Evolutionary conservation across 192 early-diverging fungal genomes (phyloP).

Genomic region (Backusella tuberculispora): DNA sequence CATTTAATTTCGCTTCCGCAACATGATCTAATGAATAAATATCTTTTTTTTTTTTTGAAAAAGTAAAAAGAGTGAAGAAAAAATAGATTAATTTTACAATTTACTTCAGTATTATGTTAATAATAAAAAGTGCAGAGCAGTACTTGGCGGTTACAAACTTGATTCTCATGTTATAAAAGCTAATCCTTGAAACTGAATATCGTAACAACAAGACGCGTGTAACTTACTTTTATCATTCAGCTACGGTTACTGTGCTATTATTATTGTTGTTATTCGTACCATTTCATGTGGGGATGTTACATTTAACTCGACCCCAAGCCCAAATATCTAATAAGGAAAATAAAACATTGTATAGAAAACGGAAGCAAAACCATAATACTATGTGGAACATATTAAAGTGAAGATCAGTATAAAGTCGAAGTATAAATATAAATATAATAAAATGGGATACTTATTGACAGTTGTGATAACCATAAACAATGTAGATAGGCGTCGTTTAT

Average conservation of each 20-base stretch:
- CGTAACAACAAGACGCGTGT: background rate
- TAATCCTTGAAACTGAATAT: background rate
- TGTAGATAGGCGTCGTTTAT: background rate
- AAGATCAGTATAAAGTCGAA: background rate
- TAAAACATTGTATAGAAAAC: background rate
- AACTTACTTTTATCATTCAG: background rate
- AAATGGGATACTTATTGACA: background rate
- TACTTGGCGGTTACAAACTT: background rate
- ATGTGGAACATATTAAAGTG: background rate
- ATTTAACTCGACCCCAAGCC: background rate
- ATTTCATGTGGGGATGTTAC: background rate
- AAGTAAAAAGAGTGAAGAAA: too few relatives aligned
- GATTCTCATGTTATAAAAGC: background rate
- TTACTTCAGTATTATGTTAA: too few relatives aligned
- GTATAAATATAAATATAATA: background rate
- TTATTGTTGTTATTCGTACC: background rate
- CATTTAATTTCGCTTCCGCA: too few relatives aligned
- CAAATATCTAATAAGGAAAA: background rate
- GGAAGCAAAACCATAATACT: background rate
- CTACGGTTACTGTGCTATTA: background rate
- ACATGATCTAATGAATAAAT: too few relatives aligned
- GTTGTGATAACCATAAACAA: background rate
- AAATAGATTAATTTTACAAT: too few relatives aligned
- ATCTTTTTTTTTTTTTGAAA: too few relatives aligned
- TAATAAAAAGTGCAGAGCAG: too few relatives aligned